These are phyloP conservation scores for Aspergillus sclerotialis DNA, from an alignment of 2,329 filamentous ascomycete species.

Conservation along the genomic window DNA sequence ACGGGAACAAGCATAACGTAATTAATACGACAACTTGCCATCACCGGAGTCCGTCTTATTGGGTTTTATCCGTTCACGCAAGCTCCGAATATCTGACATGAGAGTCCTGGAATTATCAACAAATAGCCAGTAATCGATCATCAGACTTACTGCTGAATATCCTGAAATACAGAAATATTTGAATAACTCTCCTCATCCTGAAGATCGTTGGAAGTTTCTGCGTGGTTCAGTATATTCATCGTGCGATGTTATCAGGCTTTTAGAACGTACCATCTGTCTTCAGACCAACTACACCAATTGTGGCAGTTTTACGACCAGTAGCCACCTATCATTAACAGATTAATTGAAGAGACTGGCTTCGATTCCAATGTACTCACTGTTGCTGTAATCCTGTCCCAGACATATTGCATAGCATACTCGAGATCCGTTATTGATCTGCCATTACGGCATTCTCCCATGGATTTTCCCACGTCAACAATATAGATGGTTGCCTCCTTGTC, in stretches of 20 bases:
- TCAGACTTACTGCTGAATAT: conserved; percentile 58
- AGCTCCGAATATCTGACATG: conserved; percentile 61
- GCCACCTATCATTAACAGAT: conserved; percentile 45
- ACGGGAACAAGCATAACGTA: not conserved
- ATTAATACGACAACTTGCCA: conserved; percentile 36
- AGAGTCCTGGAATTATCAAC: conserved; percentile 40
- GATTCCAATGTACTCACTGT: conserved; percentile 52
- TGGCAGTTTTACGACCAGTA: conserved; percentile 66
- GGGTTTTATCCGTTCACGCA: conserved; percentile 59
- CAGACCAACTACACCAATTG: conserved; percentile 73
- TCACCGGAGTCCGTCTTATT: conserved; percentile 68
- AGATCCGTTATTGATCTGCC: conserved; percentile 73
- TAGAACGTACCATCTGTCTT: conserved; percentile 59
- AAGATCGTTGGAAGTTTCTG: conserved; percentile 62
- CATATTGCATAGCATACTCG: conserved; percentile 82
- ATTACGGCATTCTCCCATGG: conserved; percentile 69
- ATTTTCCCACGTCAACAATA: conserved; percentile 76
- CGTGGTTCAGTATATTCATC: conserved; percentile 5
- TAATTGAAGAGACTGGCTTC: not conserved
- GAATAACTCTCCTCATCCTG: conserved; percentile 64
- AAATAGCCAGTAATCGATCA: conserved; percentile 5
- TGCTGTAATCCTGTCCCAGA: conserved; percentile 86
- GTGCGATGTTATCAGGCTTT: no score
- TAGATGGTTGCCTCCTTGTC: conserved; percentile 91
- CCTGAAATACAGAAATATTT: conserved; percentile 67